Evolutionary conservation across 2,329 filamentous ascomycete genomes (phyloP).

Genomic region (Cercospora nicotianae): DNA sequence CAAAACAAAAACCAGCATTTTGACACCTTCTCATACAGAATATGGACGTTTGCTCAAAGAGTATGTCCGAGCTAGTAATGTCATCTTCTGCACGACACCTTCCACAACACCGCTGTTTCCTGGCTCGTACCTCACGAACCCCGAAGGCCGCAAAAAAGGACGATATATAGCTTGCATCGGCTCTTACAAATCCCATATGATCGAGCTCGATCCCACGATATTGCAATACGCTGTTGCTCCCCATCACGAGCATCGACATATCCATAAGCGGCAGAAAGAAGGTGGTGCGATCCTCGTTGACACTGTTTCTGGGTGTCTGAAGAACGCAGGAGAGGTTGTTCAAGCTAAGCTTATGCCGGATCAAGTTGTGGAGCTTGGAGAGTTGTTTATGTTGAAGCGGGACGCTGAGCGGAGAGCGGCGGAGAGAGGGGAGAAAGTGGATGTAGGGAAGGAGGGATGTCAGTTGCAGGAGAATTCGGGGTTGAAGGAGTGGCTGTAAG

Average conservation of each 20-base stretch:
- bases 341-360: constrained; percentile 70
- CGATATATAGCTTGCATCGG: constrained; percentile 72
- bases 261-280: constrained; percentile 62
- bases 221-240: constrained; percentile 63
- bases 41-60: constrained; percentile 67
- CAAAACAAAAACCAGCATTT: constrained; percentile 62
- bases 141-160: constrained; percentile 68
- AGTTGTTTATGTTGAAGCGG: constrained; percentile 67
- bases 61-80: constrained; percentile 70
- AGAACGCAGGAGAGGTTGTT: constrained; percentile 84
- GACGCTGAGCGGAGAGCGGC: constrained; percentile 46
- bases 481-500: constrained; percentile 53
- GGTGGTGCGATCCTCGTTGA: constrained; percentile 63
- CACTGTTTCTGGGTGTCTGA: constrained; percentile 74
- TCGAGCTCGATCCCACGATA: constrained; percentile 77
- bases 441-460: constrained; percentile 25
- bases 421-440: constrained; percentile 32
- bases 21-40: constrained; percentile 71
- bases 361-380: constrained; percentile 83
- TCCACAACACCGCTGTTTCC: constrained; percentile 75
- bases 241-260: constrained; percentile 56
- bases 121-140: constrained; percentile 66
- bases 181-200: constrained; percentile 70
- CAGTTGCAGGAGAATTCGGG: constrained; percentile 40
- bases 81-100: constrained; percentile 87